Evolutionary conservation across 2,329 filamentous ascomycete species (phyloP).

Genomic region (Aspergillus sp.): DNA sequence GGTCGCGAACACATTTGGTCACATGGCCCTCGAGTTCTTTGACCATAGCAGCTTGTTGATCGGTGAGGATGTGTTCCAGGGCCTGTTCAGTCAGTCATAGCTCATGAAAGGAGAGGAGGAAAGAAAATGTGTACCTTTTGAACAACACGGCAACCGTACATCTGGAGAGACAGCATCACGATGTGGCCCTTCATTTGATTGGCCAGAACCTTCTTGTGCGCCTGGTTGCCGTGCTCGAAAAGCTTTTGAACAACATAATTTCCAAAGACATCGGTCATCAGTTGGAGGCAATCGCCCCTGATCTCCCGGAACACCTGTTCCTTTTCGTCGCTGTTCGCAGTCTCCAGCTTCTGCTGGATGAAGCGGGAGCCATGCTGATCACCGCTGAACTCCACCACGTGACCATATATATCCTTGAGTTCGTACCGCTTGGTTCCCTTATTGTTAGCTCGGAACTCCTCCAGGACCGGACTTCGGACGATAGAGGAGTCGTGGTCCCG

Average conservation of each 20-base stretch:
- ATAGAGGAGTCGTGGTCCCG: constrained; percentile 60
- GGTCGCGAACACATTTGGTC: constrained; percentile 73
- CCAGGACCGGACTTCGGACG: constrained; percentile 68
- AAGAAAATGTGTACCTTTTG: constrained; percentile 65
- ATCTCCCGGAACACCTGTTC: constrained; percentile 87
- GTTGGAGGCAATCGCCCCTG: constrained; percentile 73
- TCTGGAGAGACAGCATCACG: constrained; percentile 73
- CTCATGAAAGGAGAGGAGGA: neutral
- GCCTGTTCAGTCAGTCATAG: constrained; percentile 54
- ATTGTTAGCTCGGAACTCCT: constrained; percentile 72
- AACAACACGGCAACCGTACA: constrained; percentile 93
- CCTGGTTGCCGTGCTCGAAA: constrained; percentile 91
- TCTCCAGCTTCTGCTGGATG: constrained; percentile 88
- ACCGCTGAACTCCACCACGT: constrained; percentile 91
- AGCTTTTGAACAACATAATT: constrained; percentile 99
- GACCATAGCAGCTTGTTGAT: constrained; percentile 82
- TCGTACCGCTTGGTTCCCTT: constrained; percentile 76
- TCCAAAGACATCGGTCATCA: constrained; percentile 96
- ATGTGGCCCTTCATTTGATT: constrained; percentile 86
- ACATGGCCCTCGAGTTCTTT: constrained; percentile 78
- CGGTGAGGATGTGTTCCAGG: constrained; percentile 83
- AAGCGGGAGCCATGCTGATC: constrained; percentile 95
- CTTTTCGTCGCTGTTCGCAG: constrained; percentile 93
- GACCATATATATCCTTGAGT: constrained; percentile 81
- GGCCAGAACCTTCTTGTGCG: constrained; percentile 84